These are phyloP conservation scores for Marasmius fiardii DNA, from an alignment of 1,284 basidiomycete genomes.

Conservation along the genomic window DNA sequence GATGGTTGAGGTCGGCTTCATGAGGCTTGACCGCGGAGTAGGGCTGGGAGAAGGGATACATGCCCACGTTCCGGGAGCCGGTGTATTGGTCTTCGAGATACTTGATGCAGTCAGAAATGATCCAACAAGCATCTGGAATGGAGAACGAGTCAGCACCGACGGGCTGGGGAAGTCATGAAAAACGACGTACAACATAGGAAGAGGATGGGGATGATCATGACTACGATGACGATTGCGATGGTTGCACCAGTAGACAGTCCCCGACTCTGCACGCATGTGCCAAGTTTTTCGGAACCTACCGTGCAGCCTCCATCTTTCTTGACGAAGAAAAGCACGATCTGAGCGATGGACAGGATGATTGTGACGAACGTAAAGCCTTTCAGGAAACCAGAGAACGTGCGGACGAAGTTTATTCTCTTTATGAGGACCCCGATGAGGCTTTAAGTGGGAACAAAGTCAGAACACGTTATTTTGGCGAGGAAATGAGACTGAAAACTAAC, in stretches of 20 bases:
- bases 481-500: background rate
- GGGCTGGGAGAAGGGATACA: constrained; percentile 4
- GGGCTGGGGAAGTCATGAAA: background rate
- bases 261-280: constrained; percentile 5
- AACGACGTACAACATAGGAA: constrained; percentile 10
- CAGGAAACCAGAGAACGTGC: constrained; percentile 4
- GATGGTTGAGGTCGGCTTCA: background rate
- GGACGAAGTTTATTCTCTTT: constrained; percentile 8
- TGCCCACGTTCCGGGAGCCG: background rate
- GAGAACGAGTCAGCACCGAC: background rate
- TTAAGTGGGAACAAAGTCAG: background rate
- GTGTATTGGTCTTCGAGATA: background rate
- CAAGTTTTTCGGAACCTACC: background rate
- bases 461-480: too few relatives aligned
- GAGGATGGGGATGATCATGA: constrained; percentile 8
- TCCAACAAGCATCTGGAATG: background rate
- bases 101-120: constrained; percentile 1
- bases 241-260: constrained; percentile 6
- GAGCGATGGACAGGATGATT: constrained; percentile 5
- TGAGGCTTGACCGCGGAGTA: constrained; percentile 1
- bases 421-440: constrained; percentile 10
- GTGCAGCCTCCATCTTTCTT: constrained; percentile 6
- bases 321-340: constrained; percentile 11
- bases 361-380: constrained; percentile 1
- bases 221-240: constrained; percentile 7